These are phyloP conservation scores for Boletus reticuloceps DNA, from an alignment of 768 basidiomycete genomes.

Conservation along the genomic window DNA sequence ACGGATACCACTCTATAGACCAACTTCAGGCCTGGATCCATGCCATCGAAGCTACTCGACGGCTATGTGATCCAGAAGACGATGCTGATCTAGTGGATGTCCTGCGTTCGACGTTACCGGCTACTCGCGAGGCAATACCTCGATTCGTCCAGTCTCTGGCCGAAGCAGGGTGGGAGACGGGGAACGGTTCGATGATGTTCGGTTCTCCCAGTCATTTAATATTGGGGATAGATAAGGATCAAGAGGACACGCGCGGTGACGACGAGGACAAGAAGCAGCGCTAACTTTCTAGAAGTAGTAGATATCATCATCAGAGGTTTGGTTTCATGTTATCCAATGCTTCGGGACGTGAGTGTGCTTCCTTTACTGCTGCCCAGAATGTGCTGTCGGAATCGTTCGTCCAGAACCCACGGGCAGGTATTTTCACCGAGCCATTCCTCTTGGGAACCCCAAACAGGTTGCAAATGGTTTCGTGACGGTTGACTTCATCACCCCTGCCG, in stretches of 20 bases:
- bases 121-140: slow-evolving; percentile 11
- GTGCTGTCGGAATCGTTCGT: no score
- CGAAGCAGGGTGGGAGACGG: slow-evolving; percentile 39
- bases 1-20: slow-evolving; percentile 44
- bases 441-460: neutral
- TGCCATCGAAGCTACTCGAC: slow-evolving; percentile 18
- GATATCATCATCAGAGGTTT: no score
- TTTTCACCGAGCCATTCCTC: neutral
- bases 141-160: slow-evolving; percentile 17
- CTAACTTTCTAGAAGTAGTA: slow-evolving; percentile 8
- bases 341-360: no score
- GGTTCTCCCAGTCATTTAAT: slow-evolving; percentile 26
- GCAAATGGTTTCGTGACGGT: no score
- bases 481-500: neutral
- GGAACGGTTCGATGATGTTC: slow-evolving; percentile 30
- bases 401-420: neutral
- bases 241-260: neutral
- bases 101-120: slow-evolving; percentile 11
- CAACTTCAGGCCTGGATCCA: slow-evolving; percentile 56
- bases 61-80: neutral
- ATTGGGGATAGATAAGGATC: slow-evolving; percentile 8
- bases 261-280: slow-evolving; percentile 17
- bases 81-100: slow-evolving; percentile 2
- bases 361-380: no score
- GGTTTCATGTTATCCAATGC: no score